Conservation (phyloP, 139 green algal species). For the Microglena sp. region DNA sequence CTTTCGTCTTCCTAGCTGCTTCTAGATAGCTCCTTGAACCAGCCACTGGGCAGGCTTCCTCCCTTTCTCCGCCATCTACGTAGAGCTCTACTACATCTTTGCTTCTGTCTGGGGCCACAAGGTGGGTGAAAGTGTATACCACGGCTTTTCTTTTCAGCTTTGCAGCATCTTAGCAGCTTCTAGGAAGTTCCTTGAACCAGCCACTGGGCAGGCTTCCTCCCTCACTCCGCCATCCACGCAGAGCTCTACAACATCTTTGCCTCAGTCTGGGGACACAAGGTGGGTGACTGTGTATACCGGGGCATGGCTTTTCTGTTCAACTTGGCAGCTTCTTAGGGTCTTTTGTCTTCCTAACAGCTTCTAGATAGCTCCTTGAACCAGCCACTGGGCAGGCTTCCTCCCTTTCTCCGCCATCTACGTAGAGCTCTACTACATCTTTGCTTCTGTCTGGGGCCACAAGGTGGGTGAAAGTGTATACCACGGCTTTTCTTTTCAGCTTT, state of each 20-base stretch:
- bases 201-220: slow-evolving; percentile 88
- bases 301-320: not conserved
- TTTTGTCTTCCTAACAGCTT: not conserved
- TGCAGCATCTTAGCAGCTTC: too few relatives aligned
- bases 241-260: slow-evolving; percentile 98
- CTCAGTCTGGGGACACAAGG: slow-evolving; percentile 93
- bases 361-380: not conserved
- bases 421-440: too few relatives aligned
- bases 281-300: not conserved
- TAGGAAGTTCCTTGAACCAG: too few relatives aligned
- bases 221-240: slow-evolving; percentile 94
- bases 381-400: not conserved
- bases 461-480: too few relatives aligned
- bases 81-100: too few relatives aligned
- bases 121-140: too few relatives aligned
- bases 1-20: not conserved
- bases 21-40: not conserved
- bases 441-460: too few relatives aligned
- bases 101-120: too few relatives aligned
- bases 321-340: not conserved
- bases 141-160: too few relatives aligned
- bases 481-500: too few relatives aligned
- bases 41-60: not conserved
- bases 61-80: too few relatives aligned
- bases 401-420: too few relatives aligned